Percentiles rank a stretch among this genome's conserved stretches.
Evolutionary conservation across 2,329 filamentous ascomycete genomes (phyloP).

Genomic region (Penicillium janthinellum): DNA sequence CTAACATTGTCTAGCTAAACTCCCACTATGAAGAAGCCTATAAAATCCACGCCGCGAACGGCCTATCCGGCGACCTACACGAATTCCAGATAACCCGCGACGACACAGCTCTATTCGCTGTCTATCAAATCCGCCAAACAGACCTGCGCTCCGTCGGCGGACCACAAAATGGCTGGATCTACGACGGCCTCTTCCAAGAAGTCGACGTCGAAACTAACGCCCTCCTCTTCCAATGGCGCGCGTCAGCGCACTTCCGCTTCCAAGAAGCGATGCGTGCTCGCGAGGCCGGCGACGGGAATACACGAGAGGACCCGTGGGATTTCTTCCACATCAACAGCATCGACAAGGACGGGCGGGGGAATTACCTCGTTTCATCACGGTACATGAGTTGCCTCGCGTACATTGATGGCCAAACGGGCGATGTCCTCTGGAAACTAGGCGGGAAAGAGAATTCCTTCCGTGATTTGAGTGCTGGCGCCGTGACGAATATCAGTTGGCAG

Average conservation of each 20-base stretch:
- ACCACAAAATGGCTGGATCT: constrained; percentile 42
- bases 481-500: constrained; percentile 54
- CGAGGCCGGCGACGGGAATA: constrained; percentile 20
- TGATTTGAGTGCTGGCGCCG: constrained; percentile 45
- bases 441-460: constrained; percentile 49
- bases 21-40: constrained; percentile 39
- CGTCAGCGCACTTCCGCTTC: constrained; percentile 47
- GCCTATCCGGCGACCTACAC: constrained; percentile 44
- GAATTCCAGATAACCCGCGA: constrained; percentile 49
- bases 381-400: constrained; percentile 42
- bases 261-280: constrained; percentile 25
- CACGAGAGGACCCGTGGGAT: constrained; percentile 47
- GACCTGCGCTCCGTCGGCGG: constrained; percentile 45
- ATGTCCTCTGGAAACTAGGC: constrained; percentile 55
- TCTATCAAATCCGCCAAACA: constrained; percentile 42
- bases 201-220: constrained; percentile 49
- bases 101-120: constrained; percentile 46
- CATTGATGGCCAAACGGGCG: constrained; percentile 47
- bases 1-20: constrained; percentile 26
- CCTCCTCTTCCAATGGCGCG: constrained; percentile 51
- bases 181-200: constrained; percentile 49
- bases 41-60: constrained; percentile 42
- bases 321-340: constrained; percentile 60
- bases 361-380: constrained; percentile 49
- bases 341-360: constrained; percentile 52